These are phyloP conservation scores for Piper betle DNA, from an alignment of 164 flowering plant species.

Conservation along the genomic window DNA sequence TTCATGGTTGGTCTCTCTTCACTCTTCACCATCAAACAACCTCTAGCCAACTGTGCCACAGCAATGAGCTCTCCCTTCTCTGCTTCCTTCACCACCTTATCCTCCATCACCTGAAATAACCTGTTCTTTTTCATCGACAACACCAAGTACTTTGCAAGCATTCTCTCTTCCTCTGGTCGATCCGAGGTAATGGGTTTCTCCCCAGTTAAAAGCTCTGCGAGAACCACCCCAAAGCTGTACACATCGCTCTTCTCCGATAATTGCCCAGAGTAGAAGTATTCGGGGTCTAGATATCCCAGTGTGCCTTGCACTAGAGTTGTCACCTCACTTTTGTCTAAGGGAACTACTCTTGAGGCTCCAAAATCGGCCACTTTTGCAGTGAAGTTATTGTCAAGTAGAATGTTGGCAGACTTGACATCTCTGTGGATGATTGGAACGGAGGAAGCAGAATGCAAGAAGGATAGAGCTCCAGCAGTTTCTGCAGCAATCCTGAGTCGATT, in stretches of 20 bases:
- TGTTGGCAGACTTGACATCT: constrained; percentile 28
- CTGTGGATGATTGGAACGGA: constrained; percentile 19
- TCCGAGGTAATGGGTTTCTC: constrained; percentile 7
- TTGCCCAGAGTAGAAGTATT: constrained; percentile 19
- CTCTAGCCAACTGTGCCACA: constrained; percentile 3
- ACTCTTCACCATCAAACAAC: constrained; percentile 6
- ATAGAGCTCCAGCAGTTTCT: constrained; percentile 19
- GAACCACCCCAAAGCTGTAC: constrained; percentile 18
- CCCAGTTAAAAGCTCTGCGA: constrained; percentile 15
- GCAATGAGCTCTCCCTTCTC: constrained; percentile 10
- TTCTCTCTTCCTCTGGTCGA: constrained; percentile 5
- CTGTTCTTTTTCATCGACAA: constrained; percentile 12
- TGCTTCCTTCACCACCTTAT: constrained; percentile 7
- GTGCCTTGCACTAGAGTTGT: constrained; percentile 22
- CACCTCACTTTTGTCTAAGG: constrained; percentile 16
- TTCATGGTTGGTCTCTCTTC: constrained; percentile 11
- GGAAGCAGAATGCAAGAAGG: constrained; percentile 26
- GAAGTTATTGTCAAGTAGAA: constrained; percentile 16
- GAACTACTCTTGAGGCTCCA: constrained; percentile 22
- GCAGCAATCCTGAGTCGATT: constrained; percentile 16
- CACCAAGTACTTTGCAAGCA: constrained; percentile 2
- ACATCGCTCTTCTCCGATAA: constrained; percentile 19
- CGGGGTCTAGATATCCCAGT: constrained; percentile 23
- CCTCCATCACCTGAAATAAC: constrained; percentile 12
- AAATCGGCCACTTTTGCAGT: constrained; percentile 27